Conservation (phyloP, 768 basidiomycete genomes). For the Trametes villosa region DNA sequence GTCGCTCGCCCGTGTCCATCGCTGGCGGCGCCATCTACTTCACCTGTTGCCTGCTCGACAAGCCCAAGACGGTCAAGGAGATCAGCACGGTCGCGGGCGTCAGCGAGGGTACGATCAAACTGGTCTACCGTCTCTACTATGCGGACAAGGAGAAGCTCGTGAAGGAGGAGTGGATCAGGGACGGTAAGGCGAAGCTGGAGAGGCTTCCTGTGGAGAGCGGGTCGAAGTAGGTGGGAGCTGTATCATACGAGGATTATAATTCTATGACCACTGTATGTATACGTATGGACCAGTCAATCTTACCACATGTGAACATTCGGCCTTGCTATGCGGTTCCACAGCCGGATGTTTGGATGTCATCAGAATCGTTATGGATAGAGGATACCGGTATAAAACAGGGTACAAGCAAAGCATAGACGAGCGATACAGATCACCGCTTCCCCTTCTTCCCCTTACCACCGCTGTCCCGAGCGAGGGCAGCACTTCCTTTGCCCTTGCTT, state of each 20-base stretch:
- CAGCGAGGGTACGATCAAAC: constrained; percentile 92
- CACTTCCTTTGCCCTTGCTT: constrained; percentile 69
- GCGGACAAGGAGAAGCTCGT: constrained; percentile 76
- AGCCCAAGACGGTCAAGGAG: constrained; percentile 76
- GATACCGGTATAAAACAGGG: background rate
- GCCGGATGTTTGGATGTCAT: background rate
- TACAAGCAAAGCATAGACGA: background rate
- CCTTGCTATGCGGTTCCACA: background rate
- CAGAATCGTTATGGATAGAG: background rate
- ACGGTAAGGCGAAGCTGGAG: constrained; percentile 66
- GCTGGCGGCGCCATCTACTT: constrained; percentile 98
- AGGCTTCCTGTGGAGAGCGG: constrained; percentile 39
- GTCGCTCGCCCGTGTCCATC: constrained; percentile 95
- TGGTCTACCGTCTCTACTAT: constrained; percentile 84
- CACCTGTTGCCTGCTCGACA: constrained; percentile 80
- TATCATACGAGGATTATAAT: constrained; percentile 3
- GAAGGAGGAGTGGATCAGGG: constrained; percentile 84
- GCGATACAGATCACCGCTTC: constrained; percentile 11
- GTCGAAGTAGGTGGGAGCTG: constrained; percentile 19
- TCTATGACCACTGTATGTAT: constrained; percentile 22
- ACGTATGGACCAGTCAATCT: constrained; percentile 4
- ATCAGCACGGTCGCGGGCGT: constrained; percentile 92
- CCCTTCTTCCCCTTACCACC: constrained; percentile 30
- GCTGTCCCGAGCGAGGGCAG: constrained; percentile 55
- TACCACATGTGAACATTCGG: background rate